Evolutionary conservation across 805 yeast species (phyloP).

Genomic region (Candida ulmi): DNA sequence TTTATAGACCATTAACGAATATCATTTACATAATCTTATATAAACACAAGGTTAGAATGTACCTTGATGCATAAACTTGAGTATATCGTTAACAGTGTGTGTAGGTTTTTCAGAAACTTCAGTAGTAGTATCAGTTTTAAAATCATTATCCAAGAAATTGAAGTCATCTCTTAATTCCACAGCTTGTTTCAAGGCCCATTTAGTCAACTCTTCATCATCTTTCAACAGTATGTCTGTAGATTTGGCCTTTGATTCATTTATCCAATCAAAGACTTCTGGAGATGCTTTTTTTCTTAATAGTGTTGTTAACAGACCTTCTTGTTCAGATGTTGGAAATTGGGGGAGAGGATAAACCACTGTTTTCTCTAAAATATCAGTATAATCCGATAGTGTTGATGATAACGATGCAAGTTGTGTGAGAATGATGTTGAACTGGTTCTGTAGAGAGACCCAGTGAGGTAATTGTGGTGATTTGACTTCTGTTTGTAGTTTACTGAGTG

Average conservation of each 20-base stretch:
- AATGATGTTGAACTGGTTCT: conserved; percentile 77
- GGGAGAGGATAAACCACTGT: conserved; percentile 84
- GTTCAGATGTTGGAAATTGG: conserved; percentile 78
- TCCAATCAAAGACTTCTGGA: conserved; percentile 91
- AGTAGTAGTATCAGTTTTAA: conserved; percentile 4
- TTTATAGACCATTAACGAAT: too few relatives aligned
- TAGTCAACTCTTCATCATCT: conserved; percentile 61
- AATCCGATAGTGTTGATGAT: conserved; percentile 59
- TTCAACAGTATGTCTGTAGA: conserved; percentile 16
- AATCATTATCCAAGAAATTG: conserved; percentile 47
- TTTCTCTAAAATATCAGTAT: conserved; percentile 50
- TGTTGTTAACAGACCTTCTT: conserved; percentile 78
- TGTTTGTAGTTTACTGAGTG: conserved; percentile 50
- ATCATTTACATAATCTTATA: background rate
- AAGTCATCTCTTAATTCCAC: conserved; percentile 49
- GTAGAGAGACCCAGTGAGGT: conserved; percentile 62
- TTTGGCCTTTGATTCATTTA: conserved; percentile 38
- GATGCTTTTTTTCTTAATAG: conserved; percentile 78
- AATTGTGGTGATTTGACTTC: conserved; percentile 42
- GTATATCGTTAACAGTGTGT: conserved; percentile 29
- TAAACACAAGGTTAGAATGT: conserved; percentile 11
- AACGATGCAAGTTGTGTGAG: conserved; percentile 78
- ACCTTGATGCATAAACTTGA: conserved; percentile 44
- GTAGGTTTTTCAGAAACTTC: too few relatives aligned
- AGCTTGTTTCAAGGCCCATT: conserved; percentile 57